These are phyloP conservation scores for Paramyrothecium sp. DNA, from an alignment of 2,329 filamentous ascomycete species.

Conservation along the genomic window DNA sequence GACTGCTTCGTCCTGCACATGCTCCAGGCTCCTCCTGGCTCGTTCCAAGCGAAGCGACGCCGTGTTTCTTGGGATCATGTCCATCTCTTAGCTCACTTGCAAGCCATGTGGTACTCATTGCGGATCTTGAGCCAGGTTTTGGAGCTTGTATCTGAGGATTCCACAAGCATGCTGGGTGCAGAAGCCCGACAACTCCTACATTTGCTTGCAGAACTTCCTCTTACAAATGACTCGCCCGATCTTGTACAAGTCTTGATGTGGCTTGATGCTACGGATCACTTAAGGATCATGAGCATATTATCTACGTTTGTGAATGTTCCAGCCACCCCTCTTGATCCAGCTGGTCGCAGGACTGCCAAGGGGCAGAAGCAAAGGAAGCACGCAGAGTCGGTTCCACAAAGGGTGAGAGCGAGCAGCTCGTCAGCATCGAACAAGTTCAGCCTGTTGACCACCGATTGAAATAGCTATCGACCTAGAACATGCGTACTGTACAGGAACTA, in stretches of 20 bases:
- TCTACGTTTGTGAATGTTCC: slow-evolving; percentile 15
- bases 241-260: slow-evolving; percentile 13
- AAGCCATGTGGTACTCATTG: slow-evolving; percentile 61
- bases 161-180: slow-evolving; percentile 4
- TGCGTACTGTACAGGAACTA: not conserved
- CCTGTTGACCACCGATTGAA: not conserved
- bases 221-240: slow-evolving; percentile 21
- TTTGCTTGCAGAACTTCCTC: slow-evolving; percentile 21
- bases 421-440: not conserved
- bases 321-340: not conserved
- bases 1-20: slow-evolving; percentile 18
- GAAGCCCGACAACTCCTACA: slow-evolving; percentile 10
- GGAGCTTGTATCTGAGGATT: slow-evolving; percentile 7
- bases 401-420: not conserved
- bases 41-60: not conserved
- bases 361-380: not conserved
- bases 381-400: not conserved
- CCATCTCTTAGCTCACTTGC: slow-evolving; percentile 60
- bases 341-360: not conserved
- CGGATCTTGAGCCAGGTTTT: slow-evolving; percentile 43
- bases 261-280: slow-evolving; percentile 12
- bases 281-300: slow-evolving; percentile 9
- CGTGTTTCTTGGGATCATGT: slow-evolving; percentile 51
- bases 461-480: not conserved
- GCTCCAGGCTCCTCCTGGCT: slow-evolving; percentile 12